A percentile compares a stretch with the other conserved stretches of the same genome.
Conservation (phyloP, 257 asterid genomes). For the Nicotiana obtusifolia region DNA sequence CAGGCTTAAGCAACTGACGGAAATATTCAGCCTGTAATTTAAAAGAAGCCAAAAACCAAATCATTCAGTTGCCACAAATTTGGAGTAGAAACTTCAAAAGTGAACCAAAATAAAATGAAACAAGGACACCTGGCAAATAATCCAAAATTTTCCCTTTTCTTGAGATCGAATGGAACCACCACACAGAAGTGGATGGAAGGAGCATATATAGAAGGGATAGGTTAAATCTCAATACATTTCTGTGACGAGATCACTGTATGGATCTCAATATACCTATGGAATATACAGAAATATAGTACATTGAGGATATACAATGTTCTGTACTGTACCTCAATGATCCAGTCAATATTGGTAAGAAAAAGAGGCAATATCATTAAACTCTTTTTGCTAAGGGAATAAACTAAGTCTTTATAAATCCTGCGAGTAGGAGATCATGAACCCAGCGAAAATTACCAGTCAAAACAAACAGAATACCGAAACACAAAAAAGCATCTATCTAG, state of each 20-base stretch:
- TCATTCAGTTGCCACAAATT: background rate
- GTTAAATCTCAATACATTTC: background rate
- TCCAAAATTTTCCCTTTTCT: background rate
- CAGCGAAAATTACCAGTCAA: background rate
- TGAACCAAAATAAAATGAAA: background rate
- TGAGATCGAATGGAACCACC: background rate
- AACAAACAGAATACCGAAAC: background rate
- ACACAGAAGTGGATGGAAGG: background rate
- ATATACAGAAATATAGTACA: background rate
- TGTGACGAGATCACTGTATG: background rate
- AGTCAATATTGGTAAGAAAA: background rate
- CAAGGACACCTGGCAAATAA: background rate
- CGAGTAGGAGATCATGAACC: background rate
- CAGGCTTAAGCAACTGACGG: constrained; percentile 93
- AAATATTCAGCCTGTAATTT: constrained; percentile 75
- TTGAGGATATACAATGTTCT: background rate
- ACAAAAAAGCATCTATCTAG: background rate
- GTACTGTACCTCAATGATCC: background rate
- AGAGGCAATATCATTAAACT: background rate
- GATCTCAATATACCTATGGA: background rate
- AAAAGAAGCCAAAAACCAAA: background rate
- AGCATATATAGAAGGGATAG: background rate
- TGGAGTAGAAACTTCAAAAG: background rate
- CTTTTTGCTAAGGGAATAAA: background rate
- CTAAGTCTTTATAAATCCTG: background rate